Evolutionary conservation across 495 filamentous ascomycete genomes (phyloP).

Genomic region (Aspergillus baeticus): DNA sequence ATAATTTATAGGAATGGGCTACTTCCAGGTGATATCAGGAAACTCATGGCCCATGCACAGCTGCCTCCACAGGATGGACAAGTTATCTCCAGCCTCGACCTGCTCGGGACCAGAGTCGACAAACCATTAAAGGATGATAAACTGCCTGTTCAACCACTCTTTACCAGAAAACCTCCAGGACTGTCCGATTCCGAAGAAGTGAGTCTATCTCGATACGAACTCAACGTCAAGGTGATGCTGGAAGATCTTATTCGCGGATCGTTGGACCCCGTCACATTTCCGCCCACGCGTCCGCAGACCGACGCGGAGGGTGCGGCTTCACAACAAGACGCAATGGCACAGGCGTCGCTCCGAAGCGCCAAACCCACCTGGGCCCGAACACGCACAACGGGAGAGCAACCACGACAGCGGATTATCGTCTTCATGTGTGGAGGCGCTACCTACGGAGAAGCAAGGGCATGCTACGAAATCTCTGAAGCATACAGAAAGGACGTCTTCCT

Average conservation of each 20-base stretch:
- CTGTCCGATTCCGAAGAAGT: conserved; percentile 45
- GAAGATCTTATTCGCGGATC: conserved; percentile 64
- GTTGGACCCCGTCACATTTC: conserved; percentile 63
- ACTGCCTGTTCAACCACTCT: conserved; percentile 62
- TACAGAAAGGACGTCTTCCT: conserved; percentile 81
- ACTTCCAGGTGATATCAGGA: conserved; percentile 77
- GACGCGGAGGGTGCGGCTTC: conserved; percentile 58
- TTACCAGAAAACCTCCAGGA: conserved; percentile 54
- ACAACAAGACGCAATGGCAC: conserved; percentile 55
- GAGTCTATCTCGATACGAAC: conserved; percentile 50
- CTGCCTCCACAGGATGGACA: conserved; percentile 71
- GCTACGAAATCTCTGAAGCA: conserved; percentile 78
- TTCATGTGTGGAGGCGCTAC: conserved; percentile 97
- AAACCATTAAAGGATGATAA: conserved; percentile 75
- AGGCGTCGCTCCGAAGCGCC: conserved; percentile 78
- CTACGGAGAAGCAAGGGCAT: conserved; percentile 81
- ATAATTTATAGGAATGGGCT: conserved; percentile 87
- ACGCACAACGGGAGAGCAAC: conserved; percentile 70
- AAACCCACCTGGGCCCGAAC: conserved; percentile 95
- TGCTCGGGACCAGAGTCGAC: conserved; percentile 74
- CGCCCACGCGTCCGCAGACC: conserved; percentile 76
- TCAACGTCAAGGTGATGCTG: conserved; percentile 61
- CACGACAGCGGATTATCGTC: conserved; percentile 85
- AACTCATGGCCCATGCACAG: conserved; percentile 80
- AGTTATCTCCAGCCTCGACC: conserved; percentile 72